Evolutionary conservation across 2,329 filamentous ascomycete genomes (phyloP).

Genomic region (Zelopaecilomyces penicillatus): DNA sequence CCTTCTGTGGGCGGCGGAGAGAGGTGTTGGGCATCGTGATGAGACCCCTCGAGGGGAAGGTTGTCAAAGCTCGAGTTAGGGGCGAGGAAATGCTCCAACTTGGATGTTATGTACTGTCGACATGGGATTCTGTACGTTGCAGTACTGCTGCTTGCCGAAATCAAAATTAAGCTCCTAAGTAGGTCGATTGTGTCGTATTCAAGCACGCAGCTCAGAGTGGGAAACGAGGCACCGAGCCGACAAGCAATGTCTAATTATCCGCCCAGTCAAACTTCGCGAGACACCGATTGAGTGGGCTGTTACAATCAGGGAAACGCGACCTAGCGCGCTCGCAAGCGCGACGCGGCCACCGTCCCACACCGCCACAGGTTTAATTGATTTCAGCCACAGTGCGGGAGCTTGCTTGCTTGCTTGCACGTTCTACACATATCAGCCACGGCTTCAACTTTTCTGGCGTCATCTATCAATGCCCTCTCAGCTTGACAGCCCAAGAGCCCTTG

Average conservation of each 20-base stretch:
- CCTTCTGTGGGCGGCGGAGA: slow-evolving; percentile 53
- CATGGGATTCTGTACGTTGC: slow-evolving; percentile 10
- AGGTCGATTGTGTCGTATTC: too few species aligned
- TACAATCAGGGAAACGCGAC: slow-evolving; percentile 22
- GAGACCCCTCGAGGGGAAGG: slow-evolving; percentile 2
- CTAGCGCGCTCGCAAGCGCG: slow-evolving; percentile 21
- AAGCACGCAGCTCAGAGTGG: too few species aligned
- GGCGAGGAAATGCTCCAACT: slow-evolving; percentile 11
- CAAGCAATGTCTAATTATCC: too few species aligned
- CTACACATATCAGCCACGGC: slow-evolving; percentile 11
- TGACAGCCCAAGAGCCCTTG: too few species aligned
- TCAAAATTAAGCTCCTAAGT: too few species aligned
- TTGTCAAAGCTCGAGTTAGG: not conserved
- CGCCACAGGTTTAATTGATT: slow-evolving; percentile 25
- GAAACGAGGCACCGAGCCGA: too few species aligned
- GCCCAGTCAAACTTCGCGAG: too few species aligned
- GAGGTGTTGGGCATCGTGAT: slow-evolving; percentile 51
- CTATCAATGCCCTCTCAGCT: not conserved
- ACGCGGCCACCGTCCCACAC: slow-evolving; percentile 15
- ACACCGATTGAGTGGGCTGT: too few species aligned
- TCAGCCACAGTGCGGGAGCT: not conserved
- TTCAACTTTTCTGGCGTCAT: slow-evolving; percentile 4
- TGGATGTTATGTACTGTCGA: slow-evolving; percentile 8
- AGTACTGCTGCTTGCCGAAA: not conserved
- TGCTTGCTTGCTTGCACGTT: not conserved